Evolutionary conservation across 2,329 filamentous ascomycete species (phyloP).

Genomic region (Fusarium decemcellulare): DNA sequence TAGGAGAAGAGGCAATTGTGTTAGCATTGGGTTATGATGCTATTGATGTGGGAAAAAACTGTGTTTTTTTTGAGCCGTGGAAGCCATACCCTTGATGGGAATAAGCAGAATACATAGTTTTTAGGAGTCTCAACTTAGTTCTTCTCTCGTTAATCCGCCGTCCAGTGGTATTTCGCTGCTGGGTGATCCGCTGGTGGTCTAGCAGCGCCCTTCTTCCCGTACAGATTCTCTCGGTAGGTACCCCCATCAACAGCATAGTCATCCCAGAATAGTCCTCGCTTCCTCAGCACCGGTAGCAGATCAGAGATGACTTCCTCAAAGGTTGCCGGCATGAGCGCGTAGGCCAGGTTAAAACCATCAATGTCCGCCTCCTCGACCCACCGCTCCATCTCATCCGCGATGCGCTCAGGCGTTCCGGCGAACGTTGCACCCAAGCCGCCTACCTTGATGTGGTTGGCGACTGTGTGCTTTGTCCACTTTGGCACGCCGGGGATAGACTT

Average conservation of each 20-base stretch:
- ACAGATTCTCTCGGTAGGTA: constrained; percentile 61
- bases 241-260: constrained; percentile 60
- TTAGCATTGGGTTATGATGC: no score
- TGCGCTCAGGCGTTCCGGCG: constrained; percentile 48
- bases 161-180: constrained; percentile 57
- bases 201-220: constrained; percentile 51
- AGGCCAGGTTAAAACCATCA: constrained; percentile 65
- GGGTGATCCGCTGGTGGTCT: constrained; percentile 56
- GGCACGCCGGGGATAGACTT: constrained; percentile 50
- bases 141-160: constrained; percentile 45
- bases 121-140: no score
- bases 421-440: constrained; percentile 50
- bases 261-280: constrained; percentile 70
- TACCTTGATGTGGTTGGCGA: constrained; percentile 52
- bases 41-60: no score
- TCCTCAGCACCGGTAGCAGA: constrained; percentile 72
- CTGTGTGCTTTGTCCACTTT: constrained; percentile 41
- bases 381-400: constrained; percentile 52
- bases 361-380: constrained; percentile 69
- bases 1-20: no score
- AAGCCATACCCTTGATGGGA: no score
- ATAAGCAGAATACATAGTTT: no score
- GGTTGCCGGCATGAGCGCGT: constrained; percentile 64
- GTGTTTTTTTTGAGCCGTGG: no score
- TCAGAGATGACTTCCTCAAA: constrained; percentile 78